A percentile compares a stretch with the other conserved stretches of the same genome.
These are phyloP conservation scores for Tetradesmus lagerheimii DNA, from an alignment of 139 green algal species.

Conservation along the genomic window DNA sequence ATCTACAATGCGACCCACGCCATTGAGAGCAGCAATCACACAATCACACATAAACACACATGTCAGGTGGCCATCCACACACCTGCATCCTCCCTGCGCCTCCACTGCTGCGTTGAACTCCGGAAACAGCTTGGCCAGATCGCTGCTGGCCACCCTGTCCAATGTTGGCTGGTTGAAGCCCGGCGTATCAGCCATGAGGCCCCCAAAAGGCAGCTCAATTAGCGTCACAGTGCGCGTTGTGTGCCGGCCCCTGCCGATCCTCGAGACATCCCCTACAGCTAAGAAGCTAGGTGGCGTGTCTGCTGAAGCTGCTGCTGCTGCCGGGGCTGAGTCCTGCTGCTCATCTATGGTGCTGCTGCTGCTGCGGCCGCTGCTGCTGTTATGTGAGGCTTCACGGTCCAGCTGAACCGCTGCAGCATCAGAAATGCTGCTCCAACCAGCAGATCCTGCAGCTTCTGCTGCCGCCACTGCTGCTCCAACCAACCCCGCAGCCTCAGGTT, in stretches of 20 bases:
- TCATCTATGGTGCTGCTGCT: conserved; percentile 1
- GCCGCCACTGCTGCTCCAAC: neutral
- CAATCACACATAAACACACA: no score
- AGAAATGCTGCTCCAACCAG: neutral
- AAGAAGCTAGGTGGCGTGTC: conserved; percentile 50
- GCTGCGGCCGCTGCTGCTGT: neutral
- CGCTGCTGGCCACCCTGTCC: conserved; percentile 44
- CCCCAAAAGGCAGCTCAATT: conserved; percentile 79
- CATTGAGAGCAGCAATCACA: no score
- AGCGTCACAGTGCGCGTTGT: conserved; percentile 92
- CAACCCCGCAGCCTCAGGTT: neutral
- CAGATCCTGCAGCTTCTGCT: conserved; percentile 4
- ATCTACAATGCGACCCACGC: no score
- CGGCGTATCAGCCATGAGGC: conserved; percentile 93
- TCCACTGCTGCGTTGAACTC: conserved; percentile 61
- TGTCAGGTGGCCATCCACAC: no score
- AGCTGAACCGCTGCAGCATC: conserved; percentile 6
- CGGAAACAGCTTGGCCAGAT: conserved; percentile 72
- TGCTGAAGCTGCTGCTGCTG: conserved; percentile 36
- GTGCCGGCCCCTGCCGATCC: conserved; percentile 89
- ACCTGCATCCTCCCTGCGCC: conserved; percentile 8
- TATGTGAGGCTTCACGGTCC: neutral
- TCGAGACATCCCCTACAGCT: conserved; percentile 80
- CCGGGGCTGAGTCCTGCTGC: neutral
- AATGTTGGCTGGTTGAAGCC: conserved; percentile 91